phyloP scores from a whole-genome alignment of 306 rosid species.

The Acacia crassicarpa region DNA sequence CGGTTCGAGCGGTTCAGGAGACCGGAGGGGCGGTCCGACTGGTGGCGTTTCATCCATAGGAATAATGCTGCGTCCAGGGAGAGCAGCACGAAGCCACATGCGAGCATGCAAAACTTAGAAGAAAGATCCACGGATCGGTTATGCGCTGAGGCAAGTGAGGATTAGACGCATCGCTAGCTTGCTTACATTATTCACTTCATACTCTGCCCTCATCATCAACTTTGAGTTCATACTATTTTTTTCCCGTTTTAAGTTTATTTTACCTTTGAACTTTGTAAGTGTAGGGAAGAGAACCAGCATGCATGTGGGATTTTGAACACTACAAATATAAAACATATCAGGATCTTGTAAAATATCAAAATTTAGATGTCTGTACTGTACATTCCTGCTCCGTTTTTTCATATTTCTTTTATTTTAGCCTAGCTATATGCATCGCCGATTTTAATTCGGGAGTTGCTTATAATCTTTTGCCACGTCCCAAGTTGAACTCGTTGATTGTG shows the following conservation, averaged over 20 bases:
- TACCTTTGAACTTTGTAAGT: neutral
- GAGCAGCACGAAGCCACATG: slow-evolving; percentile 11
- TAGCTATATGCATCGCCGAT: too few species aligned
- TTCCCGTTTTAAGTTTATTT: neutral
- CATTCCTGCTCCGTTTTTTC: too few species aligned
- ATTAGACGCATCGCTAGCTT: neutral
- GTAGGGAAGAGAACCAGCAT: neutral
- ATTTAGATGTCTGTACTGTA: neutral
- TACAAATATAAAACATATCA: neutral
- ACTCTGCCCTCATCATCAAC: too few species aligned
- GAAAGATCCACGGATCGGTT: slow-evolving; percentile 52
- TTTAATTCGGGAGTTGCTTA: too few species aligned
- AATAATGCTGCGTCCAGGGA: slow-evolving; percentile 26
- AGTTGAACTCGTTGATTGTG: too few species aligned
- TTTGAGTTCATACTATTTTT: neutral
- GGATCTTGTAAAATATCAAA: neutral
- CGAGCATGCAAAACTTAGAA: slow-evolving; percentile 30
- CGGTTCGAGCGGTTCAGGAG: slow-evolving; percentile 20
- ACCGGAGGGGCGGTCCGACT: neutral
- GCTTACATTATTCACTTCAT: neutral
- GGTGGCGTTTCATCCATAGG: slow-evolving; percentile 39
- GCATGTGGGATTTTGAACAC: neutral
- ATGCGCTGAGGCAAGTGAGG: slow-evolving; percentile 4
- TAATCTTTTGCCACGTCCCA: too few species aligned
- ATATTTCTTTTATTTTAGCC: too few species aligned